A percentile compares a stretch with the other conserved stretches of the same genome.
Evolutionary conservation across 2,329 filamentous ascomycete species (phyloP).

Genomic region (Botrytis pseudocinerea): DNA sequence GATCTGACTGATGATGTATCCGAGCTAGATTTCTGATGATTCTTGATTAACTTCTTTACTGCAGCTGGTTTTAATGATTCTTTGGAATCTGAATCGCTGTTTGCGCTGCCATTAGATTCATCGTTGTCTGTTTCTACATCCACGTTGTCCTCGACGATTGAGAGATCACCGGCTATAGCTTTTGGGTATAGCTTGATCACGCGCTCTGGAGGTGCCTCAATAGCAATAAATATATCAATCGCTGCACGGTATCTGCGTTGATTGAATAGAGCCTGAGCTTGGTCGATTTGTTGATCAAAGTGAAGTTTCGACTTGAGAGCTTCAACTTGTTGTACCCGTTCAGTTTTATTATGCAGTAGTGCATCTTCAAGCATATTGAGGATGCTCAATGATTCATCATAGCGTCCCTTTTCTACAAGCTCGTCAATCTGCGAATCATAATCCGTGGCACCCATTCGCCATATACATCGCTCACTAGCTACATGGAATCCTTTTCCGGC

Average conservation of each 20-base stretch:
- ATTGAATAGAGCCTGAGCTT: constrained; percentile 82
- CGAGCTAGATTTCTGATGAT: constrained; percentile 42
- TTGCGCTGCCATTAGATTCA: constrained; percentile 44
- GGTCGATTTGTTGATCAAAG: constrained; percentile 71
- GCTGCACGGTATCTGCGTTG: constrained; percentile 80
- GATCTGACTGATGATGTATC: constrained; percentile 61
- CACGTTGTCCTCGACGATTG: constrained; percentile 54
- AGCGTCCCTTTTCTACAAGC: constrained; percentile 69
- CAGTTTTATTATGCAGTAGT: constrained; percentile 77
- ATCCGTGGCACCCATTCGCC: constrained; percentile 92
- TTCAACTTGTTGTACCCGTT: constrained; percentile 80
- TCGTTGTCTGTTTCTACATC: constrained; percentile 47
- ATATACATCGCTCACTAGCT: constrained; percentile 85
- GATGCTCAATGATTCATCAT: constrained; percentile 91
- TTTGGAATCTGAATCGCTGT: constrained; percentile 43
- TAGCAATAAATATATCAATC: constrained; percentile 81
- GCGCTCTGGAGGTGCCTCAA: constrained; percentile 83
- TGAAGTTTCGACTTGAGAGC: constrained; percentile 86
- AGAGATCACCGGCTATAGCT: constrained; percentile 79
- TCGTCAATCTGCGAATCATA: constrained; percentile 89
- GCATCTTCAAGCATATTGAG: constrained; percentile 91
- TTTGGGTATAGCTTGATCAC: constrained; percentile 84
- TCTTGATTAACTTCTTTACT: constrained; percentile 44
- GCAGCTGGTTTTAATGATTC: constrained; percentile 42
- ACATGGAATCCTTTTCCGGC: constrained; percentile 95